phyloP scores from a whole-genome alignment of 2,329 filamentous ascomycete species.

The Chrysoporthe puriensis region DNA sequence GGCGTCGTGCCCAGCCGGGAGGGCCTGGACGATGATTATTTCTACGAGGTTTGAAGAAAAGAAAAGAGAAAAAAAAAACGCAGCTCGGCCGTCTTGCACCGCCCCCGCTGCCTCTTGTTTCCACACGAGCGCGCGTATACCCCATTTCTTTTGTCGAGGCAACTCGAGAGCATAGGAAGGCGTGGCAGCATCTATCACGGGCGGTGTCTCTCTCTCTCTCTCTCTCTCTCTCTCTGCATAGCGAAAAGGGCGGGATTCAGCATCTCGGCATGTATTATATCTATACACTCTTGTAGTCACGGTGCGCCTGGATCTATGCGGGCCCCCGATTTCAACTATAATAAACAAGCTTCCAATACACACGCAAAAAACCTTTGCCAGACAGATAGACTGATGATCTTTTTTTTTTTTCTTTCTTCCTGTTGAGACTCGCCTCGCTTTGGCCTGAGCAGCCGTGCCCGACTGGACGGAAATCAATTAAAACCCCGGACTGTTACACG shows the following conservation, averaged over 20 bases:
- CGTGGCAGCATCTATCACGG: neutral
- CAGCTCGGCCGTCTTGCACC: neutral
- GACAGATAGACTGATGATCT: too few species aligned
- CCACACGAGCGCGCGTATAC: slow-evolving; percentile 31
- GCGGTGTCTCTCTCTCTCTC: neutral
- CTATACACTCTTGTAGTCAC: neutral
- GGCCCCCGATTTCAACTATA: neutral
- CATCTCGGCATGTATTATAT: slow-evolving; percentile 17
- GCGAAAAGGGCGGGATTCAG: slow-evolving; percentile 8
- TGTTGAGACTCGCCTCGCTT: too few species aligned
- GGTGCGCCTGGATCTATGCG: neutral
- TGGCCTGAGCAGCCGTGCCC: too few species aligned
- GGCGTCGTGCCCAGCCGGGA: slow-evolving; percentile 80
- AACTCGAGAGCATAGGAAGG: neutral
- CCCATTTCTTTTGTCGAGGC: slow-evolving; percentile 1
- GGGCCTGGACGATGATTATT: slow-evolving; percentile 90
- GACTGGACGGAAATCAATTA: neutral
- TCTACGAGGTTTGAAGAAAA: slow-evolving; percentile 70
- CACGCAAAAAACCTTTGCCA: neutral
- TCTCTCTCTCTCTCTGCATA: neutral
- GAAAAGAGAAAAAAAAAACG: neutral
- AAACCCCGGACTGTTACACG: slow-evolving; percentile 1
- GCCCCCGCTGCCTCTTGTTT: slow-evolving; percentile 3
- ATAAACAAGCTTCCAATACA: neutral
- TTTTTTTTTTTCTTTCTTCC: too few species aligned